Evolutionary conservation across 2,329 filamentous ascomycete species (phyloP).

Genomic region (Trichoderma arundinaceum): DNA sequence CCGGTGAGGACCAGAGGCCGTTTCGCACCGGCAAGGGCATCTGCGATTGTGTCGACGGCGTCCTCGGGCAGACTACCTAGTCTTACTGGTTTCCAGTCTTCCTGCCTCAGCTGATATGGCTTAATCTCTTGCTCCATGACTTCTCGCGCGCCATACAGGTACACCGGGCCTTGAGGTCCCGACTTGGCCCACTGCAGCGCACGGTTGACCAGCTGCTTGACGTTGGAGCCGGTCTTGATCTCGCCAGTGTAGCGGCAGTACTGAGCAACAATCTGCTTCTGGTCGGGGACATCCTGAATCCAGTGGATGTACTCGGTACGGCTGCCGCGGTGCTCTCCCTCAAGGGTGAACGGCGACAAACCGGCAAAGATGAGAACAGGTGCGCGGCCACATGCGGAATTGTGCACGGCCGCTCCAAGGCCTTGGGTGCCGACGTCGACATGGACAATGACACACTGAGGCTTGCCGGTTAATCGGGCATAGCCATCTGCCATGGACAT

Average conservation of each 20-base stretch:
- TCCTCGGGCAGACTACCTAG: conserved; percentile 62
- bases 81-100: conserved; percentile 72
- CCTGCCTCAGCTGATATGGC: conserved; percentile 71
- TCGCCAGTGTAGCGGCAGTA: conserved; percentile 86
- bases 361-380: conserved; percentile 81
- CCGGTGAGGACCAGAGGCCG: conserved; percentile 74
- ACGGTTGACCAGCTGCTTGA: conserved; percentile 88
- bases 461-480: conserved; percentile 71
- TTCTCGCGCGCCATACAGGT: conserved; percentile 78
- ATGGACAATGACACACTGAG: conserved; percentile 79
- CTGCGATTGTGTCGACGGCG: conserved; percentile 65
- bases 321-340: conserved; percentile 78
- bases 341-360: conserved; percentile 75
- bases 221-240: conserved; percentile 81
- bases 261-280: conserved; percentile 79
- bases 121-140: conserved; percentile 85
- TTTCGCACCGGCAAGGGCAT: conserved; percentile 66
- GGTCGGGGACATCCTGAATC: conserved; percentile 84
- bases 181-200: conserved; percentile 81
- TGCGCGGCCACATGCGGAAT: conserved; percentile 74
- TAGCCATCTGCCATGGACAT: conserved; percentile 86
- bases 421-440: conserved; percentile 84
- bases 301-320: conserved; percentile 86
- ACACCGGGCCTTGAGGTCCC: conserved; percentile 79
- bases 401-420: conserved; percentile 78